Percentiles rank a stretch among this genome's conserved stretches.
phyloP scores from a whole-genome alignment of 1,284 basidiomycete species.

The Wallemia mellicola region DNA sequence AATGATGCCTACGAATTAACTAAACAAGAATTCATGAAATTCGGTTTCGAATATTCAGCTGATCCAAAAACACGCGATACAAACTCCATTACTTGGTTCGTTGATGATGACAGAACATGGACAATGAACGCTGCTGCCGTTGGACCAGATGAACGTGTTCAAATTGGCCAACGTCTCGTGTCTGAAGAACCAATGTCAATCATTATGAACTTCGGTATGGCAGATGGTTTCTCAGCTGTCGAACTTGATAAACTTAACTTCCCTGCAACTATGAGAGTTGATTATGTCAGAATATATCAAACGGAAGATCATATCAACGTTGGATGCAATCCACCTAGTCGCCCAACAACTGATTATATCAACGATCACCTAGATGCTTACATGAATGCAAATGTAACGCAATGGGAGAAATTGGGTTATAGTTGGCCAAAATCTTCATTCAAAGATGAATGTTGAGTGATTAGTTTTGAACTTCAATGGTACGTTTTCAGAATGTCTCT shows the following conservation, averaged over 20 bases:
- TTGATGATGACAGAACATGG: constrained; percentile 23
- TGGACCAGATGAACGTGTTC: constrained; percentile 22
- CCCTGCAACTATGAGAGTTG: constrained; percentile 17
- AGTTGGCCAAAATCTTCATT: neutral
- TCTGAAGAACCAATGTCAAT: constrained; percentile 37
- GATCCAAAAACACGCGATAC: constrained; percentile 24
- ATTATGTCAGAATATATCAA: constrained; percentile 22
- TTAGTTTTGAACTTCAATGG: too few species aligned
- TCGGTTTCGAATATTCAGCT: constrained; percentile 39
- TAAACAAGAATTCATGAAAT: constrained; percentile 14
- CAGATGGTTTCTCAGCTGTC: constrained; percentile 18
- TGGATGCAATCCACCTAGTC: constrained; percentile 11
- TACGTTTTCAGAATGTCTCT: neutral
- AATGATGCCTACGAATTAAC: neutral
- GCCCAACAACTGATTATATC: constrained; percentile 12
- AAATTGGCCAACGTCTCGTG: constrained; percentile 34
- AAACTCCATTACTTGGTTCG: constrained; percentile 35
- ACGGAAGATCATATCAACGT: constrained; percentile 8
- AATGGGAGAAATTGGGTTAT: neutral
- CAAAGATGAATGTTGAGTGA: neutral
- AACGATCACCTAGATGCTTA: constrained; percentile 12
- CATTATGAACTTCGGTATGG: constrained; percentile 13
- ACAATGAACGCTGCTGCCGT: constrained; percentile 27
- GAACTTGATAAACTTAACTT: constrained; percentile 15
- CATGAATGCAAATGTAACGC: constrained; percentile 9